Percentiles rank a stretch among this genome's conserved stretches.
phyloP scores from a whole-genome alignment of 139 green algal genomes.

The Desmodesmus armatus region DNA sequence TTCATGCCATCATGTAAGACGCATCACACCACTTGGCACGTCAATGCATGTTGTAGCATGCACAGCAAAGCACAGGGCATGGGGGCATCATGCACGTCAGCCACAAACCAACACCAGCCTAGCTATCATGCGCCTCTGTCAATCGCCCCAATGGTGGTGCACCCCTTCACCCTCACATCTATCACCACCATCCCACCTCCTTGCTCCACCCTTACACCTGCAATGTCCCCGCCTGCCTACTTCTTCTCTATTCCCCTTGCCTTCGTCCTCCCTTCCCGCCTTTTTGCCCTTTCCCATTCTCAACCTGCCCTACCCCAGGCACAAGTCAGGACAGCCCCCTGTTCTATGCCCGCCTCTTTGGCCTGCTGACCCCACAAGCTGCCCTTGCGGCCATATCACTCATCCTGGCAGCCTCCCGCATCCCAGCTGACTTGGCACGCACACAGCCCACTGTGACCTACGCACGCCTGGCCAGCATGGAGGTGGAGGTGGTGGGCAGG shows the following conservation, averaged over 20 bases:
- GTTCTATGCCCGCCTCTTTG: constrained; percentile 11
- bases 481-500: constrained; percentile 9
- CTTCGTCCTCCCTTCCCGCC: too few species aligned
- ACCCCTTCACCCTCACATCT: background rate
- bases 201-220: background rate
- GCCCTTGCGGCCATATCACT: background rate
- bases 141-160: background rate
- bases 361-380: constrained; percentile 14
- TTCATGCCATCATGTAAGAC: background rate
- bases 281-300: too few species aligned
- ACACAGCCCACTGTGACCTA: background rate
- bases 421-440: background rate
- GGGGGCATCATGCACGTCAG: background rate
- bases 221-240: background rate
- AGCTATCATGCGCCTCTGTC: background rate
- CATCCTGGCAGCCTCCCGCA: background rate
- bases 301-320: background rate
- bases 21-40: too few species aligned
- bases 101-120: background rate
- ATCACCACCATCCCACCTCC: background rate
- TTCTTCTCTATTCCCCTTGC: too few species aligned
- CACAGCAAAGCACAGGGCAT: background rate
- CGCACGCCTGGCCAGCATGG: background rate
- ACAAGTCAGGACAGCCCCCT: constrained; percentile 14
- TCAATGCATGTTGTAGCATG: background rate